Percentiles rank a stretch among this genome's conserved stretches.
Evolutionary conservation across 1,284 basidiomycete species (phyloP).

Genomic region (Gomphus sp.): DNA sequence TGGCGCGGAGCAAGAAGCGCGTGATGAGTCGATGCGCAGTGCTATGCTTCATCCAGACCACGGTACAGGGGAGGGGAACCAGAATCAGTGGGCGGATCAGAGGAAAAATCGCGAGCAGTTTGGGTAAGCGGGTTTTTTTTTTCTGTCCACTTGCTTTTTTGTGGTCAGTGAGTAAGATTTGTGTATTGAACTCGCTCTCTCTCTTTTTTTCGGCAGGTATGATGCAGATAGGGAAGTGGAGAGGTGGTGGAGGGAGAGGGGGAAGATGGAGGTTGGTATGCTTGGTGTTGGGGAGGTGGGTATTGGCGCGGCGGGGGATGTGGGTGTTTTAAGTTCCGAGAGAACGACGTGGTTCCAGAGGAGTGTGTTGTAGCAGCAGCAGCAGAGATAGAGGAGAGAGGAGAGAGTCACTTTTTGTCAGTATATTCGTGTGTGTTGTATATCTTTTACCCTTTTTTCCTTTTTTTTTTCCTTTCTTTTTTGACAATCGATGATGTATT

Average conservation of each 20-base stretch:
- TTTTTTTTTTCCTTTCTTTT: too few species aligned
- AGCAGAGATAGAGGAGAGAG: too few species aligned
- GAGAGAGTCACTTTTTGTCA: too few species aligned
- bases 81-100: slow-evolving; percentile 44
- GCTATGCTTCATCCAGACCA: slow-evolving; percentile 21
- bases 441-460: too few species aligned
- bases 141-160: too few species aligned
- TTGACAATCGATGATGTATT: too few species aligned
- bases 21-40: slow-evolving; percentile 28
- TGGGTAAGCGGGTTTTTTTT: slow-evolving; percentile 19
- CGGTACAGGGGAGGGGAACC: slow-evolving; percentile 24
- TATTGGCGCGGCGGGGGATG: too few species aligned
- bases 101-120: slow-evolving; percentile 35
- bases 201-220: slow-evolving; percentile 14
- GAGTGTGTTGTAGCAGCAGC: background rate
- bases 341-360: background rate
- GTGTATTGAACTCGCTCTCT: too few species aligned
- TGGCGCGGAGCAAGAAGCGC: slow-evolving; percentile 29
- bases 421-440: too few species aligned
- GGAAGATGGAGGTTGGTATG: slow-evolving; percentile 9
- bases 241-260: slow-evolving; percentile 34
- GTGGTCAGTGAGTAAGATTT: background rate
- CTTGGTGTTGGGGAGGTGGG: background rate
- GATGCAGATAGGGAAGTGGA: slow-evolving; percentile 42
- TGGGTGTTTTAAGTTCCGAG: too few species aligned